Evolutionary conservation across 78 protist species (phyloP), one percentile per base, ranked within the genome.

Genomic region (Isochrysis galbana): DNA sequence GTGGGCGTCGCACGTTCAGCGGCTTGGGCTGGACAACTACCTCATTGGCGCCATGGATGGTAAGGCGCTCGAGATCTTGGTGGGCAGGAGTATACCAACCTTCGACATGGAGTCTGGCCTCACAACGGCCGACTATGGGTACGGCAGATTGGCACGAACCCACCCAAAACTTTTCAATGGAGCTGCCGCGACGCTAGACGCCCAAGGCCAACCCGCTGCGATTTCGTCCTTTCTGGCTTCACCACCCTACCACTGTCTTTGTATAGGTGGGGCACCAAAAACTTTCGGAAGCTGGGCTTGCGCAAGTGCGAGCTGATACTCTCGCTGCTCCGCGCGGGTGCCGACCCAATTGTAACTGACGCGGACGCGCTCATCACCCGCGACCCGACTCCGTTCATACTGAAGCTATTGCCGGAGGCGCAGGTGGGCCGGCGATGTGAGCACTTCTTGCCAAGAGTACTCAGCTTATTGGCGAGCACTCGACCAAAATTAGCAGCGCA

Each of bases 141-240:
- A 47, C 54, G 87, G 87, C 87, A 36, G n/a, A n/a, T n/a, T n/a
- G n/a, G n/a, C n/a, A 39, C 83, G 38, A 74, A n/a, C n/a, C n/a
- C n/a, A n/a, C n/a, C n/a, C n/a, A n/a, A n/a, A n/a, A n/a, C n/a
- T n/a, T n/a, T n/a, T n/a, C n/a, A n/a, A n/a, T n/a, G n/a, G n/a
- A n/a, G n/a, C n/a, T n/a, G n/a, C n/a, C n/a, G n/a, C n/a, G n/a
- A n/a, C n/a, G n/a, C n/a, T n/a, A n/a, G n/a, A n/a, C n/a, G n/a
- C n/a, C n/a, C n/a, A n/a, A n/a, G n/a, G n/a, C n/a, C n/a, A n/a
- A n/a, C n/a, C n/a, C n/a, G n/a, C n/a, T n/a, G n/a, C n/a, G n/a
- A n/a, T n/a, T n/a, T n/a, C n/a, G n/a, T n/a, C n/a, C n/a, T n/a
- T n/a, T n/a, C n/a, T n/a, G n/a, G n/a, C n/a, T n/a, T n/a, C n/a